Conservation (phyloP, 2,329 filamentous ascomycete species). For the Fusarium avenaceum region DNA sequence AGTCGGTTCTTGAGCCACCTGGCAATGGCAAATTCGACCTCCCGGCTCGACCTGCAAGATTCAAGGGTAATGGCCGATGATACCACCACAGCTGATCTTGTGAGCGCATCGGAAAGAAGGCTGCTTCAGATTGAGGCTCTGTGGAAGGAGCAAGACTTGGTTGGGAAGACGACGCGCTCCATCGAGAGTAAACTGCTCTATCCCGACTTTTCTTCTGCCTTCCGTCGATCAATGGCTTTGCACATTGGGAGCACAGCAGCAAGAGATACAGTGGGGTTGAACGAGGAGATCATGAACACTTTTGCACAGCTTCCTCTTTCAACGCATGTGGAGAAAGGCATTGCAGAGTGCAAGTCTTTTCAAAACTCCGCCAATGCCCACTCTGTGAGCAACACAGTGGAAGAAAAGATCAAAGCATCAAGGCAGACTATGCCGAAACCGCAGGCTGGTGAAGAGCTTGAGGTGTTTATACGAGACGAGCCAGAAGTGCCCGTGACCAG, state of each 20-base stretch:
- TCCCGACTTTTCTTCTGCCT: slow-evolving; percentile 46
- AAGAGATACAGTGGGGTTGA: slow-evolving; percentile 42
- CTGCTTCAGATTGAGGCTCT: slow-evolving; percentile 54
- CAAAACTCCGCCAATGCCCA: background rate
- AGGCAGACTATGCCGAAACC: background rate
- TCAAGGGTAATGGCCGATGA: background rate
- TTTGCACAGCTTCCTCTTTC: slow-evolving; percentile 20
- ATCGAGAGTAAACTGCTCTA: slow-evolving; percentile 56
- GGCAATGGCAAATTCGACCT: slow-evolving; percentile 23
- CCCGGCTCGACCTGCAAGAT: slow-evolving; percentile 10
- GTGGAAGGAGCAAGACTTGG: slow-evolving; percentile 51
- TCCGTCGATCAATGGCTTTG: slow-evolving; percentile 51
- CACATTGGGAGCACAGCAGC: slow-evolving; percentile 46
- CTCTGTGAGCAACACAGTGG: background rate
- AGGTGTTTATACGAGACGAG: slow-evolving; percentile 7
- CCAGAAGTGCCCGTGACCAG: slow-evolving; percentile 6
- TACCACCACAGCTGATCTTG: background rate
- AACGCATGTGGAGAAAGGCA: slow-evolving; percentile 7
- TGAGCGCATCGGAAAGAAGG: slow-evolving; percentile 42
- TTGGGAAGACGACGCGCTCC: slow-evolving; percentile 49
- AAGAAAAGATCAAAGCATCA: background rate
- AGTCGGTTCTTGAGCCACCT: slow-evolving; percentile 45
- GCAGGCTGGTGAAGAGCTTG: slow-evolving; percentile 4
- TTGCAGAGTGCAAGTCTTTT: slow-evolving; percentile 33
- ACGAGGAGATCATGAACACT: slow-evolving; percentile 38